Conservation (phyloP, 768 basidiomycete genomes). For the Gautieria morchelliformis region DNA sequence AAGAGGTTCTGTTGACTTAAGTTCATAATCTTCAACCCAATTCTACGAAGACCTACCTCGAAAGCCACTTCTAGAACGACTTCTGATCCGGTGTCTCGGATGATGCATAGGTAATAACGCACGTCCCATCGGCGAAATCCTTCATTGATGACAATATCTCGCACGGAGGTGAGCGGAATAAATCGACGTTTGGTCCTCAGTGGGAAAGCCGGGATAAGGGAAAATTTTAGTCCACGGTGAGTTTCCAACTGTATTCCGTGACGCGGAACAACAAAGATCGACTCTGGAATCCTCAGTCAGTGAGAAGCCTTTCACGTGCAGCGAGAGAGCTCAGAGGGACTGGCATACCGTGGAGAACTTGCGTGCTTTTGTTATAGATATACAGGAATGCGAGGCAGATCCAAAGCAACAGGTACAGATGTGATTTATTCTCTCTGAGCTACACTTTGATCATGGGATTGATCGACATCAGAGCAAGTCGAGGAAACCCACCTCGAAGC, state of each 20-base stretch:
- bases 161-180: slow-evolving; percentile 43
- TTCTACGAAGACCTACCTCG: slow-evolving; percentile 34
- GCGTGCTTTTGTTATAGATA: slow-evolving; percentile 31
- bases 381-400: background rate
- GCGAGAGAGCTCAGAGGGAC: no score
- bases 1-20: slow-evolving; percentile 43
- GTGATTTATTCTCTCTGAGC: no score
- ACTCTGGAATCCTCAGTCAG: slow-evolving; percentile 36
- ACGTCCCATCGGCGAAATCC: slow-evolving; percentile 65
- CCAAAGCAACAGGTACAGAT: background rate
- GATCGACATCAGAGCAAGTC: no score
- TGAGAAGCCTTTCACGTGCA: background rate
- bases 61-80: slow-evolving; percentile 45
- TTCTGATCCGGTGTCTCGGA: slow-evolving; percentile 3
- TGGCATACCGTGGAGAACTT: slow-evolving; percentile 38
- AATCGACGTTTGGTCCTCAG: slow-evolving; percentile 38
- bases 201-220: slow-evolving; percentile 24
- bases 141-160: slow-evolving; percentile 67
- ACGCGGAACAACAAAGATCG: slow-evolving; percentile 52
- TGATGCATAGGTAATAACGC: slow-evolving; percentile 44
- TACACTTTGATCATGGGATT: no score
- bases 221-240: slow-evolving; percentile 38
- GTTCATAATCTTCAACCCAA: background rate
- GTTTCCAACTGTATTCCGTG: slow-evolving; percentile 73
- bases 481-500: no score